Evolutionary conservation across 2,329 filamentous ascomycete genomes (phyloP).

Genomic region (Ophiostoma sp.): DNA sequence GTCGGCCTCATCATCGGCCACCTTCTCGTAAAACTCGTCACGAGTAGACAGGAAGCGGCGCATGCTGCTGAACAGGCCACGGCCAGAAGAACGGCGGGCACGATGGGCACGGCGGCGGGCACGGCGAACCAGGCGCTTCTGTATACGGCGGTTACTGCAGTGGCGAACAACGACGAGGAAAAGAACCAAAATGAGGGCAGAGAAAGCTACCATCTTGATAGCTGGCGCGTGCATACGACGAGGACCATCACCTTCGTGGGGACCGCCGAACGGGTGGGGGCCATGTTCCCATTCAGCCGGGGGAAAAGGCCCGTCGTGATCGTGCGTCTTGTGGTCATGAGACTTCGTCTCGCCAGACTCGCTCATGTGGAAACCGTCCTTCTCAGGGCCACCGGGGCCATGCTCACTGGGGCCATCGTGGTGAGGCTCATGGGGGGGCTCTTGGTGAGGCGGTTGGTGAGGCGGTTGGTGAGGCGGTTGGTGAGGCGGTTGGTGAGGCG

Average conservation of each 20-base stretch:
- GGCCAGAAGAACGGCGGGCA: constrained; percentile 28
- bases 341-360: neutral
- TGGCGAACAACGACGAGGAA: constrained; percentile 30
- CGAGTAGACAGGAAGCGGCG: constrained; percentile 22
- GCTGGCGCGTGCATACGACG: neutral
- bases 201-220: constrained; percentile 17
- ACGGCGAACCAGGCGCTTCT: constrained; percentile 18
- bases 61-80: constrained; percentile 30
- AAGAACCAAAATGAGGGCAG: constrained; percentile 28
- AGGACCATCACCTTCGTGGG: neutral
- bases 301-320: neutral
- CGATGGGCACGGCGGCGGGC: constrained; percentile 24
- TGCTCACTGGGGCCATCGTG: constrained; percentile 15
- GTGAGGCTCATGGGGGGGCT: neutral
- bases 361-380: neutral
- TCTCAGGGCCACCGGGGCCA: constrained; percentile 1
- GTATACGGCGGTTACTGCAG: constrained; percentile 27
- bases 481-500: neutral
- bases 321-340: neutral
- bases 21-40: constrained; percentile 6
- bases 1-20: constrained; percentile 30
- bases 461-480: neutral
- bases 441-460: neutral
- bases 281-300: neutral
- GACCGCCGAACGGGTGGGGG: neutral